A percentile compares a stretch with the other conserved stretches of the same genome.
Conservation (phyloP, 75 land plant genomes). For the Ceratopteris richardii region DNA sequence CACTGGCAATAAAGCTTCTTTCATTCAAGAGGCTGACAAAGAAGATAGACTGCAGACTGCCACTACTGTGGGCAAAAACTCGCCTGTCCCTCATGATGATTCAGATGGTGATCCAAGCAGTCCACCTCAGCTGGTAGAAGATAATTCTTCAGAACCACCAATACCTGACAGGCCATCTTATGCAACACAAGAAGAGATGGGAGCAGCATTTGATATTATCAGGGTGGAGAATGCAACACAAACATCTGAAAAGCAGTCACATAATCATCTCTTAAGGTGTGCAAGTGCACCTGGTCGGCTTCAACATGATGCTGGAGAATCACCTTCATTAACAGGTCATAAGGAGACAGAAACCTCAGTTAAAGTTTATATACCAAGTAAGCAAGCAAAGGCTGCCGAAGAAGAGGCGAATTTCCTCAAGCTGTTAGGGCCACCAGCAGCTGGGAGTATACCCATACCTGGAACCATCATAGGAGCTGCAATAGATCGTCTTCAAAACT, state of each 20-base stretch:
- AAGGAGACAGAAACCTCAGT: background rate
- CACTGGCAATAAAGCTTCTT: background rate
- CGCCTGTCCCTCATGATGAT: background rate
- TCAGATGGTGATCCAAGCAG: background rate
- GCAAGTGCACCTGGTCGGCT: constrained; percentile 7
- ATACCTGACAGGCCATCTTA: background rate
- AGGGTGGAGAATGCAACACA: constrained; percentile 2
- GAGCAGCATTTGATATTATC: background rate
- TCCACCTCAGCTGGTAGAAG: background rate
- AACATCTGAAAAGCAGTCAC: background rate
- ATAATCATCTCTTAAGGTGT: background rate
- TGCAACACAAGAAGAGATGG: background rate
- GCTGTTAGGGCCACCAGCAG: constrained; percentile 3
- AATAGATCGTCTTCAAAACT: constrained; percentile 12
- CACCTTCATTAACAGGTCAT: background rate
- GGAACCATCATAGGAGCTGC: constrained; percentile 8
- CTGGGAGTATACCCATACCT: constrained; percentile 7
- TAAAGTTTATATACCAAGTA: background rate
- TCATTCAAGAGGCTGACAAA: background rate
- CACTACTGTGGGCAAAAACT: background rate
- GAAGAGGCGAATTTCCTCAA: constrained; percentile 4
- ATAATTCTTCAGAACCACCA: background rate
- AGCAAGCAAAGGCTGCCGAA: constrained; percentile 5
- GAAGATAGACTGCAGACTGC: too few species aligned
- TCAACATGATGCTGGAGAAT: background rate